These are phyloP conservation scores for Coniochaeta pulveracea DNA, from an alignment of 2,329 filamentous ascomycete genomes.

Conservation along the genomic window DNA sequence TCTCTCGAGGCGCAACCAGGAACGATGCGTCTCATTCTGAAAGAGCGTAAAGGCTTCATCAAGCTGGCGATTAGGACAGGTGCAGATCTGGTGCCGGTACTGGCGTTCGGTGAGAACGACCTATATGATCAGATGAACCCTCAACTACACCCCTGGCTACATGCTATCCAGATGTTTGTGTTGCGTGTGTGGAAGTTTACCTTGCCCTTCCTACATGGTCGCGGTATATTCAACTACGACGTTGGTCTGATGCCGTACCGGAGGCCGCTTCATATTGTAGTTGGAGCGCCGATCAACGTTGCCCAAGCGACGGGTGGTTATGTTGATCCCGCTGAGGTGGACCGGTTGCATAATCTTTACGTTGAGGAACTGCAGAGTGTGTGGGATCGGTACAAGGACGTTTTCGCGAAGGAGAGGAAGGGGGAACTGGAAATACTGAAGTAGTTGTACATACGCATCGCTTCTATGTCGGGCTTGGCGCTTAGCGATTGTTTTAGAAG, in stretches of 20 bases:
- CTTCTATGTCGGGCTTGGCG: too few species aligned
- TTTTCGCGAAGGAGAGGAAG: constrained; percentile 51
- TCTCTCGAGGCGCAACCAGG: constrained; percentile 80
- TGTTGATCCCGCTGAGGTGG: constrained; percentile 65
- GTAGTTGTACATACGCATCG: too few species aligned
- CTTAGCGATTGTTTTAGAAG: constrained; percentile 4
- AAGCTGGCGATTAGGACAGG: constrained; percentile 86
- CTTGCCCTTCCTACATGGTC: constrained; percentile 77
- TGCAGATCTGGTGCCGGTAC: constrained; percentile 86
- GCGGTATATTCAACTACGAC: constrained; percentile 95
- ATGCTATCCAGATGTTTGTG: constrained; percentile 70
- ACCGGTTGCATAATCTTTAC: constrained; percentile 70
- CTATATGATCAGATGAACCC: constrained; percentile 84
- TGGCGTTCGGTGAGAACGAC: constrained; percentile 93
- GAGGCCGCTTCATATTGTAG: constrained; percentile 76
- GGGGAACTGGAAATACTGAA: constrained; percentile 56
- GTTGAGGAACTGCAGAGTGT: constrained; percentile 60
- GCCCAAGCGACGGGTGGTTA: constrained; percentile 36
- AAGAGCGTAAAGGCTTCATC: constrained; percentile 80
- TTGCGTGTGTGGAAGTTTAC: constrained; percentile 89
- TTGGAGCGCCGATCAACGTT: constrained; percentile 71
- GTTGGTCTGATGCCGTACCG: constrained; percentile 94
- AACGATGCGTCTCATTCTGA: constrained; percentile 65
- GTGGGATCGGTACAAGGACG: constrained; percentile 70
- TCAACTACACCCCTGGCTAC: constrained; percentile 65